Conservation (phyloP, 148 eudicot genomes). For the Oxyria digyna region DNA sequence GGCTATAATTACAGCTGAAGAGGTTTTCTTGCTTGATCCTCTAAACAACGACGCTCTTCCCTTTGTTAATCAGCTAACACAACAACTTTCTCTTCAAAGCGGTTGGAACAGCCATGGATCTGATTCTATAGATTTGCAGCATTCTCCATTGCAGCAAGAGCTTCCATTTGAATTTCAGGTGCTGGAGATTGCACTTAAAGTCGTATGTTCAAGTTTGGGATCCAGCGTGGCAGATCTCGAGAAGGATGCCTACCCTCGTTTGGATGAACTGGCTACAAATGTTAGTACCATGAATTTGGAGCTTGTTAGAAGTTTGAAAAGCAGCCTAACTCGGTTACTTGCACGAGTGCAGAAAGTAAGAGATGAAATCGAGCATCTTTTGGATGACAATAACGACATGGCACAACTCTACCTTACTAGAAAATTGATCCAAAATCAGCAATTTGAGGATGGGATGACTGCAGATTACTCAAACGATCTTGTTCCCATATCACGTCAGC, state of each 20-base stretch:
- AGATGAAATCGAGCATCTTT: conserved; percentile 96
- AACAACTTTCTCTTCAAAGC: conserved; percentile 45
- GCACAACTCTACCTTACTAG: conserved; percentile 80
- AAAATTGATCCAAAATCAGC: conserved; percentile 75
- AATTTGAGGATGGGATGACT: conserved; percentile 46
- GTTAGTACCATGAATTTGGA: conserved; percentile 95
- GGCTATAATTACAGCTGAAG: conserved; percentile 96
- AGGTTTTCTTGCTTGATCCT: conserved; percentile 91
- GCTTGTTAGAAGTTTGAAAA: conserved; percentile 87
- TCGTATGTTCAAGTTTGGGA: conserved; percentile 76
- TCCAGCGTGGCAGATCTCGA: conserved; percentile 79
- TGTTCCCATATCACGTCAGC: conserved; percentile 30
- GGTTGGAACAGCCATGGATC: conserved; percentile 18
- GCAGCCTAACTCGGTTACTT: conserved; percentile 85
- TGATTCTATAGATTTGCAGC: conserved; percentile 22
- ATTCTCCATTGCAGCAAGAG: conserved; percentile 43
- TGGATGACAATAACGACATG: conserved; percentile 97
- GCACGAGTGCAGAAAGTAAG: conserved; percentile 97
- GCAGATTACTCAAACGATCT: conserved; percentile 35
- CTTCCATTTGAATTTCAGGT: conserved; percentile 96
- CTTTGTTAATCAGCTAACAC: conserved; percentile 86
- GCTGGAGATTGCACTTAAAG: conserved; percentile 81
- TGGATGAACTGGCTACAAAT: conserved; percentile 82
- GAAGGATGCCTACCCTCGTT: conserved; percentile 77
- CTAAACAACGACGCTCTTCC: conserved; percentile 93